These are phyloP conservation scores for Nigrograna mackinnonii DNA, from an alignment of 2,329 filamentous ascomycete species.

Conservation along the genomic window DNA sequence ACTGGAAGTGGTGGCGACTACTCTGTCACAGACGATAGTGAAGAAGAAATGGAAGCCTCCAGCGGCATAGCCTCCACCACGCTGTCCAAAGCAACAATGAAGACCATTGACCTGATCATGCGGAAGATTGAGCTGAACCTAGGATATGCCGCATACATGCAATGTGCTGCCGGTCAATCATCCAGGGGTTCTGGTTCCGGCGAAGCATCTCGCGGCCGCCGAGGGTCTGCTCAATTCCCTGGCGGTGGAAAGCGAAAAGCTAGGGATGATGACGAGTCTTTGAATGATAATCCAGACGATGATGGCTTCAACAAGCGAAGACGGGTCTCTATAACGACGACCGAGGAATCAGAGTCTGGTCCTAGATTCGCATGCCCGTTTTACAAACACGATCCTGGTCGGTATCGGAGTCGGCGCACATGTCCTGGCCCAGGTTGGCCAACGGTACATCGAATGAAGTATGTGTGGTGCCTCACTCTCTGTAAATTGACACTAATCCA, in stretches of 20 bases:
- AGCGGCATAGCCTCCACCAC: conserved; percentile 1
- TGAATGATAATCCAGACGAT: conserved; percentile 23
- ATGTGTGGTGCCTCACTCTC: not conserved
- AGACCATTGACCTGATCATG: conserved; percentile 29
- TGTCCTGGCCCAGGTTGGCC: conserved; percentile 45
- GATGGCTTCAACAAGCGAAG: conserved; percentile 27
- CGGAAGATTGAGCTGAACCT: conserved; percentile 31
- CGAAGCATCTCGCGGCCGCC: conserved; percentile 2
- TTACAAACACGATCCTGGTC: conserved; percentile 43
- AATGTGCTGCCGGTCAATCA: conserved; percentile 18
- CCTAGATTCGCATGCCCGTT: conserved; percentile 44
- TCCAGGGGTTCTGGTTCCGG: conserved; percentile 12
- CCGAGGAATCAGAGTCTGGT: conserved; percentile 26
- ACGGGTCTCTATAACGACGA: conserved; percentile 24
- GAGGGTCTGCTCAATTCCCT: conserved; percentile 16
- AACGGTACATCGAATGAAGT: conserved; percentile 46
- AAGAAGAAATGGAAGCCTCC: conserved; percentile 9
- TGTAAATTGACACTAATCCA: not conserved
- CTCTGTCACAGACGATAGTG: conserved; percentile 25
- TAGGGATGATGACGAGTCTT: conserved; percentile 18
- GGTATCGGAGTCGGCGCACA: conserved; percentile 37
- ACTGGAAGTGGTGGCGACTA: conserved; percentile 33
- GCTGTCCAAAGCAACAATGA: conserved; percentile 21
- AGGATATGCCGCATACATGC: conserved; percentile 23
- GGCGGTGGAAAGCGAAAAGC: conserved; percentile 26